Percentiles rank a stretch among this genome's conserved stretches.
These are phyloP conservation scores for Cyclocybe aegerita DNA, from an alignment of 768 basidiomycete species.

Conservation along the genomic window DNA sequence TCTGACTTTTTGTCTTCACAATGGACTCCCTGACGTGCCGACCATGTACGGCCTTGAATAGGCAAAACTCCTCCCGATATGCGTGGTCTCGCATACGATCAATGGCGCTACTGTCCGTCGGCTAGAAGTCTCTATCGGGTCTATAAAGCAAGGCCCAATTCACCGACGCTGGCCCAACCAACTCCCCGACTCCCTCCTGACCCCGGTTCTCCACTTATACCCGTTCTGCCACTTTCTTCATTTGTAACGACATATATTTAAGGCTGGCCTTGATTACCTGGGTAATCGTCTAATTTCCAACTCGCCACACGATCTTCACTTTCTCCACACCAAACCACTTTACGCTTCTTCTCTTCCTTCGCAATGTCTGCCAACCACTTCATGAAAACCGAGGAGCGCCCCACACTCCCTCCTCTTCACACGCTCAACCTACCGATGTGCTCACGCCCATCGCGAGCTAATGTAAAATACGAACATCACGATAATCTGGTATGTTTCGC, in stretches of 20 bases:
- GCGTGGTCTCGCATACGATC: not conserved
- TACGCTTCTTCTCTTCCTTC: conserved; percentile 14
- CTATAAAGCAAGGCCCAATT: conserved; percentile 27
- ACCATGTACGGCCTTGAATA: conserved; percentile 1
- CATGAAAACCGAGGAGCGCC: conserved; percentile 28
- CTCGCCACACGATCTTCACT: conserved; percentile 2
- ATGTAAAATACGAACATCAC: conserved; percentile 18
- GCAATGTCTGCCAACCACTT: not conserved
- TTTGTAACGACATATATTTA: conserved; percentile 21
- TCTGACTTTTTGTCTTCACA: conserved; percentile 10
- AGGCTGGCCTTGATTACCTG: conserved; percentile 39
- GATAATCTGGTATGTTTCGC: conserved; percentile 13
- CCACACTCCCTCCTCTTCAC: conserved; percentile 53
- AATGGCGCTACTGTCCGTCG: conserved; percentile 18
- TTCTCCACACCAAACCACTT: not conserved
- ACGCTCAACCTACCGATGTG: conserved; percentile 41
- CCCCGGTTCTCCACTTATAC: conserved; percentile 18
- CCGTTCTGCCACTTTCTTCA: conserved; percentile 20
- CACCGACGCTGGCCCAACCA: conserved; percentile 14
- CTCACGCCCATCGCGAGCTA: conserved; percentile 12
- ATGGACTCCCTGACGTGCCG: conserved; percentile 2
- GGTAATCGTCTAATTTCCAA: conserved; percentile 29
- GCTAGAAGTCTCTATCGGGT: conserved; percentile 16
- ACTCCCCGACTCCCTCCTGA: conserved; percentile 9
- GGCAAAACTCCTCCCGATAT: not conserved